phyloP scores from a whole-genome alignment of 176 grass and related monocot genomes.

The Phragmites australis region DNA sequence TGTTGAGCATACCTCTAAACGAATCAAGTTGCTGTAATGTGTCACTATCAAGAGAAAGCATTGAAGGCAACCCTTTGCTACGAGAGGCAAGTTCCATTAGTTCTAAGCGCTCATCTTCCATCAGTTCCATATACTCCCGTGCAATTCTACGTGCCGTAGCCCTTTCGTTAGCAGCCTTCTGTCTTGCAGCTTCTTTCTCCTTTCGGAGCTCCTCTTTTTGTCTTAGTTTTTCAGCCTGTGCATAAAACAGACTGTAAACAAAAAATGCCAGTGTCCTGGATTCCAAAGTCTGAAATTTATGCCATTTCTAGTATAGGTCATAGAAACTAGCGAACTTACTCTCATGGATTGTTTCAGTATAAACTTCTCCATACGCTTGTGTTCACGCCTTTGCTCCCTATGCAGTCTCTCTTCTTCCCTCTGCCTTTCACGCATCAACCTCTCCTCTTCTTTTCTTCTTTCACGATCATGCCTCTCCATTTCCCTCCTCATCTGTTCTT shows the following conservation, averaged over 20 bases:
- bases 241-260: conserved; percentile 33
- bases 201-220: conserved; percentile 89
- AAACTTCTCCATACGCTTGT: conserved; percentile 90
- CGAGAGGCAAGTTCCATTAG: conserved; percentile 87
- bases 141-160: conserved; percentile 90
- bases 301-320: conserved; percentile 10
- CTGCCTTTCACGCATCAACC: conserved; percentile 75
- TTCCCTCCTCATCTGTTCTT: conserved; percentile 89
- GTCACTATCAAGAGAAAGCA: conserved; percentile 80
- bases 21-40: conserved; percentile 86
- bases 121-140: conserved; percentile 80
- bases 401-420: conserved; percentile 86
- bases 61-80: conserved; percentile 83
- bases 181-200: conserved; percentile 87
- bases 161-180: conserved; percentile 87
- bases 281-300: not conserved
- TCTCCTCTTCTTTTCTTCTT: conserved; percentile 93
- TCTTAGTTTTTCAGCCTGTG: conserved; percentile 77
- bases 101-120: conserved; percentile 95
- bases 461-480: conserved; percentile 85
- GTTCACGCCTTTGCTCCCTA: conserved; percentile 76
- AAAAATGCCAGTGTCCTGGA: conserved; percentile 1
- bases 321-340: conserved; percentile 50
- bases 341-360: conserved; percentile 68
- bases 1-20: conserved; percentile 69